Base-by-base conservation (phyloP, 2,329 filamentous ascomycete species). In the Paecilomyces niveus region DNA sequence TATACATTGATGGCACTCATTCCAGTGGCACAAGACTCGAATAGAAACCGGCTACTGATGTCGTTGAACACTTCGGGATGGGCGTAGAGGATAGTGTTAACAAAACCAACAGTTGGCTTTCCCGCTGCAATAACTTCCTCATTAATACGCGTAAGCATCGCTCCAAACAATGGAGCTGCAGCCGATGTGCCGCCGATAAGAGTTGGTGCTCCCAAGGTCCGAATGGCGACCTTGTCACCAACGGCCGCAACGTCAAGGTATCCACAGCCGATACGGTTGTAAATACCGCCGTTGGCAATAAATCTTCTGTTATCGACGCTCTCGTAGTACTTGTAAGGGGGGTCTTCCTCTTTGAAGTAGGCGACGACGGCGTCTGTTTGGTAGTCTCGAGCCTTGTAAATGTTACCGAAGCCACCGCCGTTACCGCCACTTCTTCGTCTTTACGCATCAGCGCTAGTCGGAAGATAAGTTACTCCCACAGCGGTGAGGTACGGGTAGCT, bases 111-210 rank as follows among this genome's bases (percentile, higher is more conserved):
- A 1, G 76, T 70, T 5, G 70, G 66, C 74, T 81, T 83, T 3
- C 80, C 80, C 1, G 68, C 70, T 2, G 78, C 71, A 53, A 83
- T 66, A n/a, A 82, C 70, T 57, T 76, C 78, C 58, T 84, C 82
- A 59, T 85, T 84, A 57, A 84, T 74, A 3, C 83, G 70, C 3
- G 81, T 79, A 54, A 86, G 70, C 67, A 85, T 77, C 24, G 80
- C 72, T 3, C 82, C 83, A 21, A 85, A 70, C 0, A 84, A 77
- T 0, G 83, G 83, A 3, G 83, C 78, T 39, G 80, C 80, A 1
- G 82, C 82, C 57, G 67, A 70, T 0, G 71, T 73, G 5, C 71
- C 71, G 1, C 69, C 69, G 10, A 71, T 64, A 1, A 63, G 49
- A 0, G 50, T 58, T 11, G 71, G 64, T 2, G 57, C 2, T 2